Percentiles rank a stretch among this genome's conserved stretches.
These are phyloP conservation scores for Vickermania ingenoplastis DNA, from an alignment of 208 protist genomes.

Conservation along the genomic window DNA sequence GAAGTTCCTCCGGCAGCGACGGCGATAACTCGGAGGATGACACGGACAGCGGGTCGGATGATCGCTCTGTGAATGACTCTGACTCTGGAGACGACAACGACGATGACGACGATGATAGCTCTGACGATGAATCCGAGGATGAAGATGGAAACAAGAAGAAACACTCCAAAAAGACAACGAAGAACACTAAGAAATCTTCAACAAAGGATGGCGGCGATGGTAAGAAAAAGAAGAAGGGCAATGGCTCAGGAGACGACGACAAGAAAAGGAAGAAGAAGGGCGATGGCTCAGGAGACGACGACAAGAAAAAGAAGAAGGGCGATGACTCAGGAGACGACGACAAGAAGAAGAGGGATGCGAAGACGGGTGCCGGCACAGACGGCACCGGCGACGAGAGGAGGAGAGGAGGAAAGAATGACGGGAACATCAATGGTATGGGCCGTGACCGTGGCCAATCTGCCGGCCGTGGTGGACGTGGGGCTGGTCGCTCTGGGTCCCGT, in stretches of 20 bases:
- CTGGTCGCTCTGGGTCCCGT: not conserved
- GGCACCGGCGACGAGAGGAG: too few relatives aligned
- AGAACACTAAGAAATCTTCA: not conserved
- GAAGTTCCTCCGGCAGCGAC: not conserved
- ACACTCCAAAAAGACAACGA: constrained; percentile 1
- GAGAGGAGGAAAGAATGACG: not conserved
- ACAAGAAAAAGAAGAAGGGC: constrained; percentile 1
- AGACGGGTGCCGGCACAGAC: not conserved
- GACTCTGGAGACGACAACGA: constrained; percentile 2
- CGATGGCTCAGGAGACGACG: constrained; percentile 1
- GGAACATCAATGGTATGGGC: not conserved
- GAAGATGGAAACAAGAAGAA: constrained; percentile 5
- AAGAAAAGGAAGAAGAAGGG: not conserved
- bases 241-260: constrained; percentile 1
- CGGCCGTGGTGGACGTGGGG: not conserved
- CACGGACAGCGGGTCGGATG: constrained; percentile 2
- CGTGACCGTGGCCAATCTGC: not conserved
- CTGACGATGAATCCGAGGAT: constrained; percentile 3
- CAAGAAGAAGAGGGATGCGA: not conserved
- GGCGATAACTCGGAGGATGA: constrained; percentile 12
- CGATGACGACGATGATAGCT: constrained; percentile 4
- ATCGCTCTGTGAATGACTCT: not conserved
- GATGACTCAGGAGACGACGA: constrained; percentile 4
- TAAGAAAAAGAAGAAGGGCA: constrained; percentile 8
- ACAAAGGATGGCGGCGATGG: constrained; percentile 2